A percentile compares a stretch with the other conserved stretches of the same genome.
phyloP scores from a whole-genome alignment of 106 monocot species.

The Narthecium ossifragum region DNA sequence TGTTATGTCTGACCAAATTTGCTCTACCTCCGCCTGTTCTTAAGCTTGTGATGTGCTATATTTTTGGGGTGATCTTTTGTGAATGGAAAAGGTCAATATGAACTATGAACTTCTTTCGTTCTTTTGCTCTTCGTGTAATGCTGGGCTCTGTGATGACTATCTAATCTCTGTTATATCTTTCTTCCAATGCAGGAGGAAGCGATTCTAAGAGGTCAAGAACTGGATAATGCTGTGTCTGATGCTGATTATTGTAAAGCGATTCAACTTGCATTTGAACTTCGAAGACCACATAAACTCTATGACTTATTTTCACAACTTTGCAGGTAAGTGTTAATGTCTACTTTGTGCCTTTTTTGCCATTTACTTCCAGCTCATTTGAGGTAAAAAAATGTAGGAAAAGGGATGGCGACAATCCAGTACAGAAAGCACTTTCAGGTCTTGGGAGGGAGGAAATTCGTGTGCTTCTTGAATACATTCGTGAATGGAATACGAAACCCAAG shows the following conservation, averaged over 20 bases:
- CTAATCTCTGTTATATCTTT: too few species aligned
- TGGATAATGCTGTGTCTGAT: conserved; percentile 83
- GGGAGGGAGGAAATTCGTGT: conserved; percentile 71
- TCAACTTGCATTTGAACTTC: conserved; percentile 86
- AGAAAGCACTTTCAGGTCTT: conserved; percentile 52
- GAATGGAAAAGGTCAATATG: too few species aligned
- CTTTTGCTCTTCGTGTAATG: too few species aligned
- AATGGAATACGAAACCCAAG: conserved; percentile 97
- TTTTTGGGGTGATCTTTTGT: too few species aligned
- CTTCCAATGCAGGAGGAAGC: conserved; percentile 52
- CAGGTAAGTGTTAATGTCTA: conserved; percentile 28
- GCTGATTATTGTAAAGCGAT: conserved; percentile 77
- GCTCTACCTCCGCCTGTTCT: too few species aligned
- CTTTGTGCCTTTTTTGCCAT: not conserved
- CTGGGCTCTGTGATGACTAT: too few species aligned
- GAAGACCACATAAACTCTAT: conserved; percentile 80
- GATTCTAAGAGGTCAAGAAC: conserved; percentile 69
- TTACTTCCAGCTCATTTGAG: conserved; percentile 5
- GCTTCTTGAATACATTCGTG: conserved; percentile 82
- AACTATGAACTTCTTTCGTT: too few species aligned
- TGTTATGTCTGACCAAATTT: too few species aligned
- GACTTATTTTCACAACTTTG: conserved; percentile 61
- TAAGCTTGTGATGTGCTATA: too few species aligned
- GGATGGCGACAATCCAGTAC: conserved; percentile 27
- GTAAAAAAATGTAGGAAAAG: conserved; percentile 36